Conservation (phyloP, 2,329 filamentous ascomycete genomes). For the Davidsoniella australis region DNA sequence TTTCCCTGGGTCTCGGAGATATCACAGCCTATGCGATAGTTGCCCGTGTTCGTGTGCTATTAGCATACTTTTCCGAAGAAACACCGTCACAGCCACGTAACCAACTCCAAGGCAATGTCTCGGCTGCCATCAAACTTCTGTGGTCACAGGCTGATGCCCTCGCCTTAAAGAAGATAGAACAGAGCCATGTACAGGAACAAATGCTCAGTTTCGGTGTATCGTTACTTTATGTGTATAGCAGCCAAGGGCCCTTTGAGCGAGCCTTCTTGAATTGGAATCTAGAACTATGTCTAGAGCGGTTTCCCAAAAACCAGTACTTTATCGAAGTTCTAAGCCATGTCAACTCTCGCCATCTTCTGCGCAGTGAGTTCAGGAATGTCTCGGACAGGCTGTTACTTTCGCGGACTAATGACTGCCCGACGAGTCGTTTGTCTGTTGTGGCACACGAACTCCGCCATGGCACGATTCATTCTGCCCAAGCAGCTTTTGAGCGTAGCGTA, state of each 20-base stretch:
- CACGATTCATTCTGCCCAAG: constrained; percentile 31
- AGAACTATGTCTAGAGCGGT: constrained; percentile 39
- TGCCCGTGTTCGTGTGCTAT: constrained; percentile 45
- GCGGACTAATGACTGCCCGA: constrained; percentile 24
- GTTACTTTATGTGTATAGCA: constrained; percentile 48
- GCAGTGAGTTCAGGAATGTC: constrained; percentile 58
- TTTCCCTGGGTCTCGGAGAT: constrained; percentile 34
- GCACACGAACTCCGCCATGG: constrained; percentile 31
- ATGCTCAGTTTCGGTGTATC: constrained; percentile 51
- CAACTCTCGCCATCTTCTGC: constrained; percentile 52
- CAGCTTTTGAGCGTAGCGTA: constrained; percentile 36
- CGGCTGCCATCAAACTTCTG: constrained; percentile 28
- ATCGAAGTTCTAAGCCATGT: constrained; percentile 57
- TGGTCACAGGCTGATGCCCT: constrained; percentile 28
- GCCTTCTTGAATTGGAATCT: constrained; percentile 46
- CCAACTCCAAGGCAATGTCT: constrained; percentile 36
- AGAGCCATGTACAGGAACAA: constrained; percentile 35
- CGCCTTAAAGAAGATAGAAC: constrained; percentile 19
- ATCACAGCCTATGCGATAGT: constrained; percentile 32
- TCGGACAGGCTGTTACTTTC: constrained; percentile 35
- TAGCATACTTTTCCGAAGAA: constrained; percentile 44
- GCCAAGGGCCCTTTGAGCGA: constrained; percentile 46
- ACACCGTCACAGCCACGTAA: constrained; percentile 28
- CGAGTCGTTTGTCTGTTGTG: constrained; percentile 32
- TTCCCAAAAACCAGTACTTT: constrained; percentile 63